Conservation (phyloP, 148 eudicot genomes). For the Fallopia convolvulus region DNA sequence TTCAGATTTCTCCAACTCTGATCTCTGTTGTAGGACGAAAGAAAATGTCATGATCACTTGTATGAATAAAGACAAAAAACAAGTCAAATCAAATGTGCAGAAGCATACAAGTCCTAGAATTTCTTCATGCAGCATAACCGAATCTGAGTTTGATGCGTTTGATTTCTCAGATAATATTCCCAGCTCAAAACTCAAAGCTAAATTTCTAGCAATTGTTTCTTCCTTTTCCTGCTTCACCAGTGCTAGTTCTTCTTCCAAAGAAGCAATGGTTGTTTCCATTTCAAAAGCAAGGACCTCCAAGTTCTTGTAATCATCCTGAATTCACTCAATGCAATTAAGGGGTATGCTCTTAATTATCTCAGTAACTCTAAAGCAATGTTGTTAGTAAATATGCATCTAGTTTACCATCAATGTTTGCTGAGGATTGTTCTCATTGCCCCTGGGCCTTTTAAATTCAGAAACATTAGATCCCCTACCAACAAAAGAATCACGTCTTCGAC, state of each 20-base stretch:
- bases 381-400: neutral
- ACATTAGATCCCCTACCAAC: slow-evolving; percentile 53
- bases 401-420: slow-evolving; percentile 56
- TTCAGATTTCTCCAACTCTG: slow-evolving; percentile 49
- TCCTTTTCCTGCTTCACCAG: slow-evolving; percentile 57
- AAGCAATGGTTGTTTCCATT: slow-evolving; percentile 91
- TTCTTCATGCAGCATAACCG: slow-evolving; percentile 44
- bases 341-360: neutral
- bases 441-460: slow-evolving; percentile 51
- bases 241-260: slow-evolving; percentile 70
- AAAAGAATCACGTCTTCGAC: slow-evolving; percentile 66
- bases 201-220: slow-evolving; percentile 40
- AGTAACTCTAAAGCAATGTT: neutral
- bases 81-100: neutral
- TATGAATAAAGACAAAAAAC: neutral
- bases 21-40: slow-evolving; percentile 33
- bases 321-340: slow-evolving; percentile 6
- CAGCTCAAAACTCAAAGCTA: slow-evolving; percentile 56
- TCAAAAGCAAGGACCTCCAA: slow-evolving; percentile 96
- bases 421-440: slow-evolving; percentile 35
- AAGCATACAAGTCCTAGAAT: slow-evolving; percentile 56
- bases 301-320: slow-evolving; percentile 71
- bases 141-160: slow-evolving; percentile 42
- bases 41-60: slow-evolving; percentile 11
- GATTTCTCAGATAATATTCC: slow-evolving; percentile 49